Percentiles rank a stretch among this genome's conserved stretches.
Conservation (phyloP, 306 rosid genomes). For the Hippophae tibetana region DNA sequence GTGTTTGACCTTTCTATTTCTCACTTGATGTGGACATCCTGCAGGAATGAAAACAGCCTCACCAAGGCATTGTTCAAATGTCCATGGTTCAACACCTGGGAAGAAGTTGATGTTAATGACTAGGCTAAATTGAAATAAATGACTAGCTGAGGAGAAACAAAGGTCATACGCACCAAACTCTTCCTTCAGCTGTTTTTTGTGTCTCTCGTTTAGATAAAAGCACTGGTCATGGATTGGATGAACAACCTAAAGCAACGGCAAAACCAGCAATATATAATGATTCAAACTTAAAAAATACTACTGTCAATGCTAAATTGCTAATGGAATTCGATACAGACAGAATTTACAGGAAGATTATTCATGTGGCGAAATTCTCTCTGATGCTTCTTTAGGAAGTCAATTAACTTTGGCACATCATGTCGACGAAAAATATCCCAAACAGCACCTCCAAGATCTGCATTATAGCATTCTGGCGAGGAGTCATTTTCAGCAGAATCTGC, state of each 20-base stretch:
- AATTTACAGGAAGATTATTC: slow-evolving; percentile 38
- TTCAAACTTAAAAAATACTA: neutral
- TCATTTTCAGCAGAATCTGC: neutral
- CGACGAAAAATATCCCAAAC: slow-evolving; percentile 69
- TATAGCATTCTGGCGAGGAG: neutral
- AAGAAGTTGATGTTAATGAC: slow-evolving; percentile 9
- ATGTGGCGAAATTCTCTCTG: slow-evolving; percentile 46
- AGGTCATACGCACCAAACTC: slow-evolving; percentile 41
- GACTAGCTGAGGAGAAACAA: slow-evolving; percentile 2
- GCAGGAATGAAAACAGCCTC: slow-evolving; percentile 67
- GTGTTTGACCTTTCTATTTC: slow-evolving; percentile 43
- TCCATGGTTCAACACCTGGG: slow-evolving; percentile 60
- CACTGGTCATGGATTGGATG: slow-evolving; percentile 64
- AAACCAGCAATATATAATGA: slow-evolving; percentile 10
- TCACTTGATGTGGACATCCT: slow-evolving; percentile 71
- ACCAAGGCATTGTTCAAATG: slow-evolving; percentile 58
- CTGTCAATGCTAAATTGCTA: neutral
- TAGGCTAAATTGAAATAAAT: slow-evolving; percentile 3
- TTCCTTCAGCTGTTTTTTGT: slow-evolving; percentile 48
- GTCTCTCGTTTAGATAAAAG: slow-evolving; percentile 45
- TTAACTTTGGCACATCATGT: slow-evolving; percentile 51
- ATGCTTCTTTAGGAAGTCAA: slow-evolving; percentile 42
- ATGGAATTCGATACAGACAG: slow-evolving; percentile 21
- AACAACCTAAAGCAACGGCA: slow-evolving; percentile 39
- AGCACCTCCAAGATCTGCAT: slow-evolving; percentile 43